Evolutionary conservation across 2,329 filamentous ascomycete species (phyloP), one percentile per base, ranked within the genome.

Genomic region (Colletotrichum camelliae): DNA sequence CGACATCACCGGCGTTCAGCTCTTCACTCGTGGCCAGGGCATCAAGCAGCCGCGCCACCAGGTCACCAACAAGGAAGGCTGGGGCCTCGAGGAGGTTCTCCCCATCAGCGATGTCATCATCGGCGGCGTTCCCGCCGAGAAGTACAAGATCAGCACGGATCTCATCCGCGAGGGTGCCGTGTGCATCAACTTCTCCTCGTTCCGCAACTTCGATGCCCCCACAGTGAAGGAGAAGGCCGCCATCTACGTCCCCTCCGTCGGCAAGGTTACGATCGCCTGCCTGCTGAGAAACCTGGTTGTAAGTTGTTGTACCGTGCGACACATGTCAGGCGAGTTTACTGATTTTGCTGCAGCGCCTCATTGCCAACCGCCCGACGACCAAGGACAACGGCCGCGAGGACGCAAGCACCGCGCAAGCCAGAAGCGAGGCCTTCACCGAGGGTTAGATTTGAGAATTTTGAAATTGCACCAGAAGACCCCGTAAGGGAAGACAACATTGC

Each of bases 131-230:
- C 97, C 97, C 0, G 92, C 93, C 29, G 94, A 98, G 78, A 91
- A 89, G 76, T 99, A 94, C 90, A 98, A 98, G 88, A 94, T 99
- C 31, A 95, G 96, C 7, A 94, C 93, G 5, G 91, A 95, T 67
- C 88, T 97, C 77, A 89, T 99, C 81, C 92, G 95, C 62, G 95
- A 98, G 72, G 97, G 97, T 64, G 96, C 95, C 35, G 95, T 98
- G n/a, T 99, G 97, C 89, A 96, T 99, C 87, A 99, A 99, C 87
- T 98, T 99, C 84, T 97, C 96, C 9, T 98, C 95, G 67, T 95
- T 94, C 85, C 95, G 96, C 88, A 98, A 99, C 87, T 98, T 98
- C 85, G 93, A 93, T 77, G 90, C 90, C 1, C 93, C 94, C 0
- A 94, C 94, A 64, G 93, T 98, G 79, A 98, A 98, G 87, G 94